Base-by-base conservation (phyloP, 805 yeast species). In the Wickerhamiella australiensis region DNA sequence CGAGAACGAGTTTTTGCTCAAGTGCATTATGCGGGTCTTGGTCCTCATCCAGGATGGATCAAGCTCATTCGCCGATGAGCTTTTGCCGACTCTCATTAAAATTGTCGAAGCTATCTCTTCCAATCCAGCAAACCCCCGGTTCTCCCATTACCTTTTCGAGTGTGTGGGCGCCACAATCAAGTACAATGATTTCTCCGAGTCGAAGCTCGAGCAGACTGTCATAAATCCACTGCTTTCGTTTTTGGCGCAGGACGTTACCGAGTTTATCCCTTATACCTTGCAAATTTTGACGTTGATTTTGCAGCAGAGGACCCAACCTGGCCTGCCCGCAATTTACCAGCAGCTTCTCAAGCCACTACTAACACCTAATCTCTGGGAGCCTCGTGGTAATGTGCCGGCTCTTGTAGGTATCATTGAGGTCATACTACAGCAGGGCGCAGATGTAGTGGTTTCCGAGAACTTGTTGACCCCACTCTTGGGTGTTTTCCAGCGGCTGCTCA, bases 111-210 rank as follows among this genome's bases (percentile, higher is more conserved):
- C 78, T 13, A 86, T 88, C 50, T 71, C 87, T 21, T 80, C 79
- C 57, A 92, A 92, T 60, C 99, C 99, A 5, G 85, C 97, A 4
- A 92, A 92, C 66, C 98, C 99, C 41, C 78, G 81, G 58, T 92
- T 92, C 61, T 77, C 87, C 5, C 98, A 92, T 65, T 94, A 80
- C 61, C 73, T 84, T 3, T 92, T 92, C 63, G 99, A 92, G 69
- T 74, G 94, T 7, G 72, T 92, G 52, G 90, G 92, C 22, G 81
- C 80, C 3, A 68, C 88, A 46, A 68, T 88, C 52, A 80, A 80
- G 55, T 80, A 65, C 60, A 64, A 66, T 52, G 58, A 65, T 6
- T 55, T 66, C 21, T 66, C 70, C 36, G 61, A 68, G 38, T 51
- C 64, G 3, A 54, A 61, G 11, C 67, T 75, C 37, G 79, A 80